phyloP scores from a whole-genome alignment of 1,284 basidiomycete species.

The Trichosporon asahii region DNA sequence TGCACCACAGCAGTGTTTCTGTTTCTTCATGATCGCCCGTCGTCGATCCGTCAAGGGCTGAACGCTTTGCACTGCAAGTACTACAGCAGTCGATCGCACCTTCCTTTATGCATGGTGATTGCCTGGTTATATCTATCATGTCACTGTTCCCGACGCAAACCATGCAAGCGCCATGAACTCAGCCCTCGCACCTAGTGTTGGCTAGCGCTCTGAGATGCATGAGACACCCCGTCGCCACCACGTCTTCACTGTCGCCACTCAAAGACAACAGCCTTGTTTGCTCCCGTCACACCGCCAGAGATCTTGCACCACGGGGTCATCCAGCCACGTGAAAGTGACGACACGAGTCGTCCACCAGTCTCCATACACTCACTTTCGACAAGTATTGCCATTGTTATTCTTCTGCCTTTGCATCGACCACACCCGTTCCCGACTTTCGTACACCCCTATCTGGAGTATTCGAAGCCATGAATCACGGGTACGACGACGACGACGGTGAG shows the following conservation, averaged over 20 bases:
- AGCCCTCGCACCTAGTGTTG: background rate
- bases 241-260: background rate
- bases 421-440: background rate
- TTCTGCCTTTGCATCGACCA: background rate
- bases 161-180: background rate
- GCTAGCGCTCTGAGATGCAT: background rate
- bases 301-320: background rate
- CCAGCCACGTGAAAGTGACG: constrained; percentile 20
- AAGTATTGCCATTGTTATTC: background rate
- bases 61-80: no score
- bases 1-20: no score
- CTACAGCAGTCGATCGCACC: no score
- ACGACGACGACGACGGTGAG: constrained; percentile 46
- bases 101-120: no score
- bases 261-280: background rate
- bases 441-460: background rate
- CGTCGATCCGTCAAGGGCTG: no score
- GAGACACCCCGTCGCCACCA: background rate
- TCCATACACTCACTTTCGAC: constrained; percentile 12
- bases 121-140: no score
- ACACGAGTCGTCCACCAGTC: constrained; percentile 12
- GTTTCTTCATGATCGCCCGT: no score
- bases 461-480: constrained; percentile 48
- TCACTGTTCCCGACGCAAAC: background rate
- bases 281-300: background rate